Evolutionary conservation across 352 stramenopile genomes (phyloP).

Genomic region (Phytophthora gonapodyides): DNA sequence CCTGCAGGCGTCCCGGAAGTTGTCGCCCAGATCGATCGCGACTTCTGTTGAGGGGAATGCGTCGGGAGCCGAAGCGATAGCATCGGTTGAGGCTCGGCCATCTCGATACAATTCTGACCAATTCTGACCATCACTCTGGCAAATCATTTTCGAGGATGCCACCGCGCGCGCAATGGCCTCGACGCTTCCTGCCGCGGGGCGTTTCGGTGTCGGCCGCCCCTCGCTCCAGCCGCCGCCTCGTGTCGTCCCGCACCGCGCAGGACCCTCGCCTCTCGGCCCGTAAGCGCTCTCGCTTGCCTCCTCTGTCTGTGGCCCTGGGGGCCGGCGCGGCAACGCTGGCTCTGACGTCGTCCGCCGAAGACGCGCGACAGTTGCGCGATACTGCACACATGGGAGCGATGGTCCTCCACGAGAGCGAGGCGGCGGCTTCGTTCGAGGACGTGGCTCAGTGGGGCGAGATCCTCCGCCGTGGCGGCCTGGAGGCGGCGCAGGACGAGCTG

Average conservation of each 20-base stretch:
- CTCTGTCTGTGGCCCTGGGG: slow-evolving; percentile 23
- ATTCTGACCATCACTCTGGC: slow-evolving; percentile 20
- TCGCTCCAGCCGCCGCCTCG: slow-evolving; percentile 6
- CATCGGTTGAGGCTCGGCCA: no score
- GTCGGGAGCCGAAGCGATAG: no score
- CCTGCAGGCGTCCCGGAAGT: no score
- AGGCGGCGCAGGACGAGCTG: slow-evolving; percentile 30
- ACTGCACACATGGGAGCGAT: slow-evolving; percentile 36
- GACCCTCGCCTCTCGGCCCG: not conserved
- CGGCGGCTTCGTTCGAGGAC: slow-evolving; percentile 14
- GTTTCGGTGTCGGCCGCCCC: not conserved
- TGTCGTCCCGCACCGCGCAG: not conserved
- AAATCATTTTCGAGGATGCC: slow-evolving; percentile 12
- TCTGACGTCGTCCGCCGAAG: slow-evolving; percentile 16
- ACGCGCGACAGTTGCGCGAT: slow-evolving; percentile 24
- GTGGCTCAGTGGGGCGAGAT: slow-evolving; percentile 18
- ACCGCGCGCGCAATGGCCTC: slow-evolving; percentile 13
- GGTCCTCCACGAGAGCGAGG: slow-evolving; percentile 31
- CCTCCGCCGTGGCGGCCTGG: slow-evolving; percentile 17
- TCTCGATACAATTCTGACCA: no score
- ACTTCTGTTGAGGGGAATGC: no score
- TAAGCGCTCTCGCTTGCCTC: slow-evolving; percentile 25
- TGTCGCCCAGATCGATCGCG: no score
- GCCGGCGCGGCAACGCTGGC: slow-evolving; percentile 19
- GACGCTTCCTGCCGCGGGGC: slow-evolving; percentile 16